A percentile compares a stretch with the other conserved stretches of the same genome.
phyloP scores from a whole-genome alignment of 345 rosid species.

The rapeseed (Brassica napus) region Da-Ae NC_063437.1:20479001-20479500 shows the following conservation, averaged over 20 bases:
- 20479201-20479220: conserved; percentile 15
- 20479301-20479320: conserved; percentile 14
- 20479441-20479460: background rate
- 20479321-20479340: conserved; percentile 37
- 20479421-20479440: background rate
- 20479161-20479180: conserved; percentile 26
- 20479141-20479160: conserved; percentile 41
- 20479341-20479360: conserved; percentile 24
- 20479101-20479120: conserved; percentile 41
- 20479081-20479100: background rate
- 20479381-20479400: background rate
- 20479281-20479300: conserved; percentile 17
- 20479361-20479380: background rate
- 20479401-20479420: conserved; percentile 3
- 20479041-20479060: background rate
- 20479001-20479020: conserved; percentile 26
- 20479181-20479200: conserved; percentile 8
- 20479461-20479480: background rate
- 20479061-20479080: conserved; percentile 2
- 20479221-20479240: conserved; percentile 3
- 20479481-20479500: background rate
- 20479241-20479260: conserved; percentile 39
- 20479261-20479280: conserved; percentile 60
- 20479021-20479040: conserved; percentile 40
- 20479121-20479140: conserved; percentile 23